A percentile compares a stretch with the other conserved stretches of the same genome.
Evolutionary conservation across 1,284 basidiomycete genomes (phyloP).

Genomic region (Irpex lacteus): DNA sequence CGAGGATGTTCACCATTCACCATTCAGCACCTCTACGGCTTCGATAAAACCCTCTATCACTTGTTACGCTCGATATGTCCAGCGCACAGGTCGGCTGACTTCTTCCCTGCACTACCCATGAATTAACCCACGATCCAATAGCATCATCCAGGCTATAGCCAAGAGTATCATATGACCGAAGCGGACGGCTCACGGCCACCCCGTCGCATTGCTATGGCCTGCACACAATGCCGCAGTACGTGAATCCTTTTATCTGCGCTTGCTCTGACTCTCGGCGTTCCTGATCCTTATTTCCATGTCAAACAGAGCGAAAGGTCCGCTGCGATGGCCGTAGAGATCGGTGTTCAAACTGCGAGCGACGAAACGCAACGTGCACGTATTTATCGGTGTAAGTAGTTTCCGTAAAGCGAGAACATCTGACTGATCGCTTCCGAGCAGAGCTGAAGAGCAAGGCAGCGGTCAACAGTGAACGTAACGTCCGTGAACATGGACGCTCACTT

Average conservation of each 20-base stretch:
- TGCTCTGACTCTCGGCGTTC: background rate
- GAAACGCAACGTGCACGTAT: conserved; percentile 15
- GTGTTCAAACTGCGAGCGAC: conserved; percentile 17
- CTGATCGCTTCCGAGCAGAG: conserved; percentile 4
- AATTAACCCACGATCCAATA: background rate
- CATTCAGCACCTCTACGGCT: too few relatives aligned
- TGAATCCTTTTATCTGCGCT: background rate
- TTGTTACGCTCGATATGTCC: background rate
- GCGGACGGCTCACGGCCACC: conserved; percentile 10
- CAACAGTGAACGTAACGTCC: background rate
- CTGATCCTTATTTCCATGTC: background rate
- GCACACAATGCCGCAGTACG: conserved; percentile 19
- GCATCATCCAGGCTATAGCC: background rate
- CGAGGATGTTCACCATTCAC: too few relatives aligned
- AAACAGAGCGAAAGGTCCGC: conserved; percentile 17
- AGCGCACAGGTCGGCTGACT: background rate
- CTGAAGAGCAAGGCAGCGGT: conserved; percentile 6
- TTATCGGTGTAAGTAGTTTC: conserved; percentile 18
- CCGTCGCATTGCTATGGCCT: conserved; percentile 18
- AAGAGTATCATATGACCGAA: conserved; percentile 6
- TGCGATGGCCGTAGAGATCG: conserved; percentile 17
- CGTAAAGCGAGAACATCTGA: background rate
- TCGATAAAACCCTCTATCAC: background rate
- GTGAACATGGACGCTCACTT: background rate
- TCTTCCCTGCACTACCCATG: background rate